Evolutionary conservation across 2,329 filamentous ascomycete genomes (phyloP).

Genomic region (Penicillium olsonii): DNA sequence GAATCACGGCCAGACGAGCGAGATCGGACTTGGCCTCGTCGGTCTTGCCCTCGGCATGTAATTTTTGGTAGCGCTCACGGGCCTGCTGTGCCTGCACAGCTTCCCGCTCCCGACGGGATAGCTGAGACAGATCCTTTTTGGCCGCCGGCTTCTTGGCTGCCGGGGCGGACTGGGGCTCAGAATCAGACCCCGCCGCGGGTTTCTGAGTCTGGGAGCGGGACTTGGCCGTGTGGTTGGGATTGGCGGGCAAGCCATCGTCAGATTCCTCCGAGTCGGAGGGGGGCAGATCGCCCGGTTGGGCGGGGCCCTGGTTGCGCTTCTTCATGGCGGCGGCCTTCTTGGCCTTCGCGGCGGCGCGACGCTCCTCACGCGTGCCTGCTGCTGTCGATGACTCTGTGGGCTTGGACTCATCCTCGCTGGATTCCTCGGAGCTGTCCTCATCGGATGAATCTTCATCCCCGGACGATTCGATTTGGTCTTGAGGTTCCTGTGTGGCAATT

Average conservation of each 20-base stretch:
- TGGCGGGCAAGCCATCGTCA: slow-evolving; percentile 62
- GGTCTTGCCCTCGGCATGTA: slow-evolving; percentile 94
- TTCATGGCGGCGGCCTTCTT: slow-evolving; percentile 88
- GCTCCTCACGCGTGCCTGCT: slow-evolving; percentile 78
- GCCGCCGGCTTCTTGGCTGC: slow-evolving; percentile 38
- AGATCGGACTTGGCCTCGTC: slow-evolving; percentile 91
- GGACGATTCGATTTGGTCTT: slow-evolving; percentile 40
- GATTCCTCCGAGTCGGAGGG: slow-evolving; percentile 63
- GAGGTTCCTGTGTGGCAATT: slow-evolving; percentile 37
- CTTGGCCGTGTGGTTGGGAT: slow-evolving; percentile 79
- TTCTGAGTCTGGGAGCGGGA: slow-evolving; percentile 70
- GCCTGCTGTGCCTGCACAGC: slow-evolving; percentile 83
- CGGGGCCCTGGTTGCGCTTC: slow-evolving; percentile 67
- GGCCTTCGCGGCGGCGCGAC: slow-evolving; percentile 82
- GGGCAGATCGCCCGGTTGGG: slow-evolving; percentile 84
- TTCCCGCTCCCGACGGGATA: slow-evolving; percentile 71
- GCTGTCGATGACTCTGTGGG: slow-evolving; percentile 41
- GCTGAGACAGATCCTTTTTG: slow-evolving; percentile 53
- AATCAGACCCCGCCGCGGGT: slow-evolving; percentile 59
- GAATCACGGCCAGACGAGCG: slow-evolving; percentile 77
- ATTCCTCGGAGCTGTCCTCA: slow-evolving; percentile 52
- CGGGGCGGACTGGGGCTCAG: slow-evolving; percentile 29
- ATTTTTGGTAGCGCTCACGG: slow-evolving; percentile 85
- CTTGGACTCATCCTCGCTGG: slow-evolving; percentile 48
- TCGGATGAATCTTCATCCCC: slow-evolving; percentile 53